Evolutionary conservation across 2,329 filamentous ascomycete species (phyloP).

Genomic region (Hypocreales sp.): DNA sequence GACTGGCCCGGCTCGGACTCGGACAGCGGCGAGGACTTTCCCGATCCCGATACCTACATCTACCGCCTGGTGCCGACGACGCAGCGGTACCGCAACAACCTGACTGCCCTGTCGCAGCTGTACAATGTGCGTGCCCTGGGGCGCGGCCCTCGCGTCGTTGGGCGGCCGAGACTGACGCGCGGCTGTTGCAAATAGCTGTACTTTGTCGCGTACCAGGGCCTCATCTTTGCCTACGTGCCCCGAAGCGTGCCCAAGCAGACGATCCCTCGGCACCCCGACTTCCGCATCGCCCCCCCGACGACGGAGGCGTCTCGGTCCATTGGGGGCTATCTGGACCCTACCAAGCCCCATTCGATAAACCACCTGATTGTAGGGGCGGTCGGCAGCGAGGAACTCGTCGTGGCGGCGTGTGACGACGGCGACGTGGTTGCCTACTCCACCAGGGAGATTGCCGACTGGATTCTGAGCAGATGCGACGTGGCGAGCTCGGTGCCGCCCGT

Average conservation of each 20-base stretch:
- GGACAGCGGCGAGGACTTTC: too few relatives aligned
- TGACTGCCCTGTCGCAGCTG: slow-evolving; percentile 40
- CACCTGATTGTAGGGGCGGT: slow-evolving; percentile 53
- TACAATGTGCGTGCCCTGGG: slow-evolving; percentile 27
- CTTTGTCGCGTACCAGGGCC: slow-evolving; percentile 40
- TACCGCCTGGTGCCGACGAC: slow-evolving; percentile 15
- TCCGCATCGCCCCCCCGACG: slow-evolving; percentile 30
- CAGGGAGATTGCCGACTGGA: slow-evolving; percentile 28
- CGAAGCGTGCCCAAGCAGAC: slow-evolving; percentile 28
- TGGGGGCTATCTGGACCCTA: slow-evolving; percentile 35
- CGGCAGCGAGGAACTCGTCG: slow-evolving; percentile 52
- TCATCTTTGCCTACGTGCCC: slow-evolving; percentile 41
- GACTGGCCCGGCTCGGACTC: too few relatives aligned
- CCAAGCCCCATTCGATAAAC: slow-evolving; percentile 48
- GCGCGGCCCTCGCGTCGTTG: not conserved
- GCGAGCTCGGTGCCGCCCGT: slow-evolving; percentile 1
- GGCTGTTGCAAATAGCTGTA: slow-evolving; percentile 39
- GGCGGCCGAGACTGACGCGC: not conserved
- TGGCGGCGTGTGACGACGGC: slow-evolving; percentile 58
- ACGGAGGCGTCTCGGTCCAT: slow-evolving; percentile 23
- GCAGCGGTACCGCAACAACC: slow-evolving; percentile 32
- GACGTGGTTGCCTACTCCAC: slow-evolving; percentile 60
- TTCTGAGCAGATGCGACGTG: slow-evolving; percentile 14
- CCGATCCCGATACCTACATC: too few relatives aligned
- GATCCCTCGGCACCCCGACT: slow-evolving; percentile 30